Conservation (phyloP, 2,329 filamentous ascomycete species). For the Paracorniculantispora psalliotae region DNA sequence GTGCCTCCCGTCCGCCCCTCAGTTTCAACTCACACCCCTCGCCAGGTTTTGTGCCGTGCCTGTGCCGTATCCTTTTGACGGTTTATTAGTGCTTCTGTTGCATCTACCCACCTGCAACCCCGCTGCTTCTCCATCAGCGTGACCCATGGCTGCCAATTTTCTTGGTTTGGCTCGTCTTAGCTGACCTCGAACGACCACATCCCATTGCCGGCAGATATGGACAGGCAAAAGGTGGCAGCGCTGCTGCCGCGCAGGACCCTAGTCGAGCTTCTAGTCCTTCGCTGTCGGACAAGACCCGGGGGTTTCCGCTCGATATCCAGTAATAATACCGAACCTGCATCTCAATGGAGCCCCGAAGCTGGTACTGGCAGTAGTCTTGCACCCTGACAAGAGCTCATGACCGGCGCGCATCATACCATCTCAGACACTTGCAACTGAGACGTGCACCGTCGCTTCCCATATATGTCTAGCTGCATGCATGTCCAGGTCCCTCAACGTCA, state of each 20-base stretch:
- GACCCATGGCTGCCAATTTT: background rate
- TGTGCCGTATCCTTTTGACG: background rate
- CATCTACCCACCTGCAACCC: background rate
- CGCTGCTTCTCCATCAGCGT: background rate
- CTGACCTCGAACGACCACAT: background rate
- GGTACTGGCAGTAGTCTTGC: background rate
- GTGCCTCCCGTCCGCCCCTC: background rate
- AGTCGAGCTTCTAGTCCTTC: background rate
- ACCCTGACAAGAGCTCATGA: background rate
- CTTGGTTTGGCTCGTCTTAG: background rate
- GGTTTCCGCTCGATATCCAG: conserved; percentile 5
- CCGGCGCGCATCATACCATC: background rate
- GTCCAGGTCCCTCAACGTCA: background rate
- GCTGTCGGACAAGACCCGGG: background rate
- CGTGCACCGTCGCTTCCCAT: background rate
- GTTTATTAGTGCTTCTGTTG: background rate
- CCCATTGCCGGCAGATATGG: background rate
- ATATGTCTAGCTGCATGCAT: conserved; percentile 5
- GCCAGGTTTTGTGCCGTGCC: background rate
- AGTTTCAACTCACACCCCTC: background rate
- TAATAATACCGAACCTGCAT: conserved; percentile 4
- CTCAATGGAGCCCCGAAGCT: background rate
- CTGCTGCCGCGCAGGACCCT: background rate
- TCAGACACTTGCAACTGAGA: background rate
- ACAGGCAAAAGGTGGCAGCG: background rate